Conservation (phyloP, 331 rosid species). For the Ulmus americana region DNA sequence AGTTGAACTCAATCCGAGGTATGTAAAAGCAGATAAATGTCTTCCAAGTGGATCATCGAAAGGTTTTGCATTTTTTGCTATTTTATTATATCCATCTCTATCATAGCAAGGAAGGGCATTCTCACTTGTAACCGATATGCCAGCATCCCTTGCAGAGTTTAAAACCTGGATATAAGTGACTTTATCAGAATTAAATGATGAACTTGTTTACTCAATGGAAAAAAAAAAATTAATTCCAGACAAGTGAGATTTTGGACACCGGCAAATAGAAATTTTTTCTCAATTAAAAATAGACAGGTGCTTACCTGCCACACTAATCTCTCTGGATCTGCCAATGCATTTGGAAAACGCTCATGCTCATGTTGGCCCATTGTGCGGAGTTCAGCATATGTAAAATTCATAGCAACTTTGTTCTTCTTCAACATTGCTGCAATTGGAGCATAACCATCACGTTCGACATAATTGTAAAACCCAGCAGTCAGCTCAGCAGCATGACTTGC, state of each 20-base stretch:
- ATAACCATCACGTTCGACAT: conserved; percentile 91
- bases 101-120: conserved; percentile 72
- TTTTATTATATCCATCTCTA: conserved; percentile 72
- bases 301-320: conserved; percentile 74
- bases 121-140: conserved; percentile 65
- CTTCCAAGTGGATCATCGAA: conserved; percentile 81
- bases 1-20: conserved; percentile 65
- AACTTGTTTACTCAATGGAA: background rate
- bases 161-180: conserved; percentile 45
- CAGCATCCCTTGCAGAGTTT: conserved; percentile 79
- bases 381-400: conserved; percentile 63
- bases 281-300: background rate
- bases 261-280: background rate
- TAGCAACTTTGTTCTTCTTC: conserved; percentile 57
- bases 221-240: background rate
- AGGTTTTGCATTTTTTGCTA: conserved; percentile 80
- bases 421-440: conserved; percentile 67
- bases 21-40: conserved; percentile 70
- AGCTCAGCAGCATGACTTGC: conserved; percentile 91
- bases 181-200: background rate
- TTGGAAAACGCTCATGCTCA: conserved; percentile 50
- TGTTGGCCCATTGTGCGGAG: conserved; percentile 48
- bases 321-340: conserved; percentile 74
- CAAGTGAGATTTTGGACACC: background rate
- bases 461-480: conserved; percentile 83